A percentile compares a stretch with the other conserved stretches of the same genome.
These are phyloP conservation scores for Pezicula neosporulosa DNA, from an alignment of 2,329 filamentous ascomycete genomes.

Conservation along the genomic window DNA sequence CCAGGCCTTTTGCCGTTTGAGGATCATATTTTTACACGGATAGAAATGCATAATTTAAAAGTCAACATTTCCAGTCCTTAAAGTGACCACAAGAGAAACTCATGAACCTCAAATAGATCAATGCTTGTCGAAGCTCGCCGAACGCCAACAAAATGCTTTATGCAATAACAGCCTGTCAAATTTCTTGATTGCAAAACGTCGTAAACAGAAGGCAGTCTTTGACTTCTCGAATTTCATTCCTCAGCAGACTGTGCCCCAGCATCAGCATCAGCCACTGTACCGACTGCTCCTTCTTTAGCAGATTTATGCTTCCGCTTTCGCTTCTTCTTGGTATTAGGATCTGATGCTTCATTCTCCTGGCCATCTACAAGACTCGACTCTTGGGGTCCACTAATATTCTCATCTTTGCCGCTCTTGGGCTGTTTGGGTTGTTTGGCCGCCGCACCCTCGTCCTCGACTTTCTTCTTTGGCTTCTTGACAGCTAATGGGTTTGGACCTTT, in stretches of 20 bases:
- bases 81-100: too few species aligned
- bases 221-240: background rate
- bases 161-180: too few species aligned
- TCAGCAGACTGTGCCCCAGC: slow-evolving; percentile 9
- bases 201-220: too few species aligned
- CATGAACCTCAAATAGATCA: too few species aligned
- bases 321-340: slow-evolving; percentile 30
- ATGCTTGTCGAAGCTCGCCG: too few species aligned
- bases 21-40: too few species aligned
- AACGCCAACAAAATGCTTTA: too few species aligned
- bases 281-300: slow-evolving; percentile 8
- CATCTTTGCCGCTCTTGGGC: background rate
- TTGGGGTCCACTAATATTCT: background rate
- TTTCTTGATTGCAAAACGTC: too few species aligned
- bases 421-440: background rate
- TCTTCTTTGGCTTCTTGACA: slow-evolving; percentile 65
- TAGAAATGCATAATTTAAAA: too few species aligned
- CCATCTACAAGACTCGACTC: background rate
- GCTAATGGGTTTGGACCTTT: slow-evolving; percentile 71
- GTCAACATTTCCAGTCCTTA: too few species aligned
- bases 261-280: slow-evolving; percentile 9
- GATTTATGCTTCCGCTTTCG: slow-evolving; percentile 33
- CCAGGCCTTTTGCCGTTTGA: too few species aligned
- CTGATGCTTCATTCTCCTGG: slow-evolving; percentile 10
- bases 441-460: slow-evolving; percentile 18